Conservation (phyloP, 2,329 filamentous ascomycete genomes). For the Exophiala dermatitidis region DNA sequence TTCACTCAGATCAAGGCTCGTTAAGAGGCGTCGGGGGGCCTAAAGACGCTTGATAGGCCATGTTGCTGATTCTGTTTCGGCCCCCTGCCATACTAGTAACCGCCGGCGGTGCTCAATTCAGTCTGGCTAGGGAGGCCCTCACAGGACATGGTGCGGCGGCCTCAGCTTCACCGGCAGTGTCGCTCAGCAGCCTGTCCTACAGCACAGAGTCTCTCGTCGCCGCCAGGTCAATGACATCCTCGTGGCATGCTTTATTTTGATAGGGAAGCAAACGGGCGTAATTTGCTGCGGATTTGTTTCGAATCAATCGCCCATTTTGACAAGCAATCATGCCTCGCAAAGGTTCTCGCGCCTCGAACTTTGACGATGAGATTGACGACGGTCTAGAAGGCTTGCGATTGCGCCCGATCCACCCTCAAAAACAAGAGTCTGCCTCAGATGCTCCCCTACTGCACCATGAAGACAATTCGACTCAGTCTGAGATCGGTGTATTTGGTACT, state of each 20-base stretch:
- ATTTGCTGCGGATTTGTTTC: no score
- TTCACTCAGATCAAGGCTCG: no score
- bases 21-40: no score
- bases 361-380: not conserved
- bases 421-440: not conserved
- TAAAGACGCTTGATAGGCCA: no score
- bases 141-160: not conserved
- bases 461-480: not conserved
- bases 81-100: no score
- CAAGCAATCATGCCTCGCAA: not conserved
- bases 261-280: no score
- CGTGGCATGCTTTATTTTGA: no score
- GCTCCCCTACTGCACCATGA: not conserved
- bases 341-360: not conserved
- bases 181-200: not conserved
- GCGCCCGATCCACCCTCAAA: not conserved
- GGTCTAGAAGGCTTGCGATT: not conserved
- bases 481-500: not conserved
- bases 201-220: not conserved
- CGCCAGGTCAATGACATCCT: not conserved
- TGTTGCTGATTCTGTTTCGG: no score
- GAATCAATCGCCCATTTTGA: not conserved
- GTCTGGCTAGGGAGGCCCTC: no score
- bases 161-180: not conserved
- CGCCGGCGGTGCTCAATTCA: no score